Evolutionary conservation across 2,329 filamentous ascomycete genomes (phyloP), one percentile per base, ranked within the genome.

Genomic region (Hortaea werneckii): DNA sequence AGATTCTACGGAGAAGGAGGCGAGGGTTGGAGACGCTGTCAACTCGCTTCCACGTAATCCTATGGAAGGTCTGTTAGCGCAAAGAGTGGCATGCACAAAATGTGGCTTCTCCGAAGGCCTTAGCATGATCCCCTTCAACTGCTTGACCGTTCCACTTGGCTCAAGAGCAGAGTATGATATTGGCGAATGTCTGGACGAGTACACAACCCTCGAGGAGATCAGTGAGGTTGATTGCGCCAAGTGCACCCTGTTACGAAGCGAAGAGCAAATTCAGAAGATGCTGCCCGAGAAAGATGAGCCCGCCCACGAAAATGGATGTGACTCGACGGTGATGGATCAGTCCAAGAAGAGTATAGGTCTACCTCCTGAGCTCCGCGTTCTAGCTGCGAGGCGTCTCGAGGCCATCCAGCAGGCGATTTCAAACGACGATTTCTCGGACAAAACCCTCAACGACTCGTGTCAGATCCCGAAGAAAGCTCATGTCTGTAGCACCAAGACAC

Each of bases 121-220:
- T 10, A 88, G 85, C 1, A 79, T 96, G 68, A 94, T 87, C 13
- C 87, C 88, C 0, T 96, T 96, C 72, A 95, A 92, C 60, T 95
- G 88, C 59, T 70, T 96, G 40, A 95, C 90, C 0, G 77, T 96
- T 0, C 87, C 83, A 1, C 77, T 96, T 1, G 86, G 85, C 1
- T 68, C 74, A 5, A 74, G 75, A 41, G 75, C 73, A 52, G 70
- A 75, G 12, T 86, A 89, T 58, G 78, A 87, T 50, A 68, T 96
- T 0, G 80, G 81, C 47, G 82, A 92, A 48, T 83, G 87, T 45
- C 68, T 98, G 13, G 83, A 94, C 60, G 81, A 87, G 20, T 95
- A 90, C 61, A 92, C 87, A 28, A 78, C 80, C 9, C 74, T 95
- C 6, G 92, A 96, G 61, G 74, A 77, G 1, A 95, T 98, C 47